phyloP scores from a whole-genome alignment of 108 stramenopile species.

The Pseudonitzschia delicatissima region DNA sequence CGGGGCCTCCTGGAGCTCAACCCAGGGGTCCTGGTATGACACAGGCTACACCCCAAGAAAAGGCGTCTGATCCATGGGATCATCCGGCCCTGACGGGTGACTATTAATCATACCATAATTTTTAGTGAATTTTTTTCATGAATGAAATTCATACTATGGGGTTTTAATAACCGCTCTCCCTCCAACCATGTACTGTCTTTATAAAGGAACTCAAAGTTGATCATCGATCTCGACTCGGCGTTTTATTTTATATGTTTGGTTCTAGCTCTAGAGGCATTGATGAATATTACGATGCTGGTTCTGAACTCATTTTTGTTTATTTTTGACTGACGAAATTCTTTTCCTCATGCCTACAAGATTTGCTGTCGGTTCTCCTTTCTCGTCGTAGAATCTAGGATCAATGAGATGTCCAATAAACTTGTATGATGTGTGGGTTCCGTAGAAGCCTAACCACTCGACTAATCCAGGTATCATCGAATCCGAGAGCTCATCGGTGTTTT shows the following conservation, averaged over 20 bases:
- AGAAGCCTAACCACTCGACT: conserved; percentile 48
- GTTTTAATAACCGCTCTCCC: no score
- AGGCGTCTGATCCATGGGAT: conserved; percentile 30
- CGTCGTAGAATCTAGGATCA: conserved; percentile 54
- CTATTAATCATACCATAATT: conserved; percentile 8
- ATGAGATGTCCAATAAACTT: conserved; percentile 48
- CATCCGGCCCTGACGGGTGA: conserved; percentile 36
- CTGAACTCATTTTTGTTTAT: no score
- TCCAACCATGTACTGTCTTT: no score
- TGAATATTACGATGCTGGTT: no score
- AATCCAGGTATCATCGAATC: conserved; percentile 41
- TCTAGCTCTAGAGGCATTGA: no score
- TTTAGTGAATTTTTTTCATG: no score
- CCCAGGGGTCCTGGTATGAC: not conserved
- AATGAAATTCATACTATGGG: no score
- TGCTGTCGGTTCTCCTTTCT: conserved; percentile 34
- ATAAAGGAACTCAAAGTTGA: no score
- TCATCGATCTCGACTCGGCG: no score
- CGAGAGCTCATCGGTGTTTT: conserved; percentile 31
- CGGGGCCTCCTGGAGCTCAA: conserved; percentile 3
- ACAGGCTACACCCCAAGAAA: conserved; percentile 14
- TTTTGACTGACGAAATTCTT: conserved; percentile 5
- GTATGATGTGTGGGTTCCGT: conserved; percentile 56
- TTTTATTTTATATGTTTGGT: no score
- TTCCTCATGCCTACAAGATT: conserved; percentile 17